phyloP scores from a whole-genome alignment of 345 rosid species.

The Populus deltoides region DNA sequence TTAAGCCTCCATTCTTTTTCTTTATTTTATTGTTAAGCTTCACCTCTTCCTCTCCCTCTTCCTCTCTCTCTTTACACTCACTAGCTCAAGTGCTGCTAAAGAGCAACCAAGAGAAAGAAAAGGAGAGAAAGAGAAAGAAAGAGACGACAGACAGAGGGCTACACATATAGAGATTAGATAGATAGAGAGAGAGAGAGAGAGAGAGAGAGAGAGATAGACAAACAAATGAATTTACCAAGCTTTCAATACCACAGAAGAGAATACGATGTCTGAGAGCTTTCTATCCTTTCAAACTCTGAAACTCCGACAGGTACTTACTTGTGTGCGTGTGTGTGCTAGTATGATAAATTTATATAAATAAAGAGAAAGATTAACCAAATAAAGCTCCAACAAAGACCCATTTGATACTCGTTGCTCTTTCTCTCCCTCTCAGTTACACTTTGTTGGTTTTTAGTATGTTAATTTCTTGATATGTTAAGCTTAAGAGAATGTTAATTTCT shows the following conservation, averaged over 20 bases:
- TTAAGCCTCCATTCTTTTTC: conserved; percentile 22
- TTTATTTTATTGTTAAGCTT: conserved; percentile 13
- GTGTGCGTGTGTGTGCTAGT: not conserved
- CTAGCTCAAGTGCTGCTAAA: conserved; percentile 25
- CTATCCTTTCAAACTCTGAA: conserved; percentile 49
- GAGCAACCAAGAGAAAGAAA: conserved; percentile 32
- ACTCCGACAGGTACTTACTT: conserved; percentile 37
- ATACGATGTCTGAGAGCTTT: conserved; percentile 62
- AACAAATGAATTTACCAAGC: conserved; percentile 34
- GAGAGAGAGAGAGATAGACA: not conserved
- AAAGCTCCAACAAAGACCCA: conserved; percentile 2
- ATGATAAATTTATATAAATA: not conserved
- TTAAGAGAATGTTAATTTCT: not conserved
- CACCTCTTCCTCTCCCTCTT: conserved; percentile 1
- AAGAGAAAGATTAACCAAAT: not conserved
- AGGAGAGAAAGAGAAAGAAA: conserved; percentile 41
- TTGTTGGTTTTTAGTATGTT: conserved; percentile 7
- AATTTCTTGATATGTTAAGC: conserved; percentile 1
- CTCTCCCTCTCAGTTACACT: not conserved
- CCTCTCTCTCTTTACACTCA: conserved; percentile 11
- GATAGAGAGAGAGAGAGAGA: not conserved
- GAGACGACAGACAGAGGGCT: conserved; percentile 34
- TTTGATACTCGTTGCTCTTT: conserved; percentile 5
- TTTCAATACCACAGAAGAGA: conserved; percentile 45
- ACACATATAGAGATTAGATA: conserved; percentile 6